Conservation (phyloP, 2,329 filamentous ascomycete genomes). For the Cadophora luteo-olivacea region DNA sequence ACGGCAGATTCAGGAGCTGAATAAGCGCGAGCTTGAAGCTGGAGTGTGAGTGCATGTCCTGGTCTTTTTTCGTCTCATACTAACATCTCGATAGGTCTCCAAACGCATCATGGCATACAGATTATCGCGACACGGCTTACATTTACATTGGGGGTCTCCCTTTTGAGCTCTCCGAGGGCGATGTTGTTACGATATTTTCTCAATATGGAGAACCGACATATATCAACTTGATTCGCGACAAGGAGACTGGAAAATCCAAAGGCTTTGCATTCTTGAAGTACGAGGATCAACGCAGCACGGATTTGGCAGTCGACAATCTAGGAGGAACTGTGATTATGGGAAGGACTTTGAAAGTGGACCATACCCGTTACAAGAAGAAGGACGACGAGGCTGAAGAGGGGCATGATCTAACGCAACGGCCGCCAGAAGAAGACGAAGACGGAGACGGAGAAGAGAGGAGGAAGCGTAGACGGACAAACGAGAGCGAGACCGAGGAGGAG, state of each 20-base stretch:
- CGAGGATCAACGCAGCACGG: conserved; percentile 95
- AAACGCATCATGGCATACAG: conserved; percentile 93
- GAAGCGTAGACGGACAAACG: conserved; percentile 44
- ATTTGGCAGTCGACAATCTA: conserved; percentile 94
- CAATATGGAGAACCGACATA: conserved; percentile 96
- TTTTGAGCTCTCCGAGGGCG: conserved; percentile 92
- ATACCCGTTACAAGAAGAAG: conserved; percentile 87
- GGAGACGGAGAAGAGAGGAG: conserved; percentile 51
- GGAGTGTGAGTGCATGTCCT: conserved; percentile 66
- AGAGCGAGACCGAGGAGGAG: conserved; percentile 50
- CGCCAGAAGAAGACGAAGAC: conserved; percentile 44
- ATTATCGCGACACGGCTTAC: conserved; percentile 97
- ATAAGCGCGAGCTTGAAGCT: conserved; percentile 92
- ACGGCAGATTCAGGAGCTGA: conserved; percentile 88
- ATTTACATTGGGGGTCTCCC: conserved; percentile 95
- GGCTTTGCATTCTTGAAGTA: conserved; percentile 98
- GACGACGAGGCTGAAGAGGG: conserved; percentile 77
- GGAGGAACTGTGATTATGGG: conserved; percentile 85
- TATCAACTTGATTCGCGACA: conserved; percentile 90
- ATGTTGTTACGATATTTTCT: conserved; percentile 94
- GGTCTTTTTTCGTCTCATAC: conserved; percentile 13
- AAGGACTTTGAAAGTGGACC: conserved; percentile 84
- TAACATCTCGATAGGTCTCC: conserved; percentile 62
- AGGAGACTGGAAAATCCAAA: conserved; percentile 92
- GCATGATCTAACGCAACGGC: conserved; percentile 54